These are phyloP conservation scores for Phoma sp. DNA, from an alignment of 2,329 filamentous ascomycete species.

Conservation along the genomic window DNA sequence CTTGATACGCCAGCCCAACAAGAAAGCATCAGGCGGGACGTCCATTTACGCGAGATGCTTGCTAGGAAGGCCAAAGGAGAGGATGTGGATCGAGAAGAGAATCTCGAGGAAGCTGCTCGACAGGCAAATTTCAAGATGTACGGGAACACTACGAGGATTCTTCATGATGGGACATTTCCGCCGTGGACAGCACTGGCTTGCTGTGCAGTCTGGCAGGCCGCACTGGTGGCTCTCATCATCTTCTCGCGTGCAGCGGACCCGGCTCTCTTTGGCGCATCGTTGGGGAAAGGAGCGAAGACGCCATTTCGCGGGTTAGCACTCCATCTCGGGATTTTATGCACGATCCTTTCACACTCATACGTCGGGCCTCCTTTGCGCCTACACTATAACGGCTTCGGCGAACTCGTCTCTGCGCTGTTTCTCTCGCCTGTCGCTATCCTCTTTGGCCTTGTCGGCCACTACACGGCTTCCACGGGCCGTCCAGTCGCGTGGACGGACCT, in stretches of 20 bases:
- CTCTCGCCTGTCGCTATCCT: conserved; percentile 9
- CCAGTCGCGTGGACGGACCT: conserved; percentile 6
- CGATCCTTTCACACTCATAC: conserved; percentile 8
- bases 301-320: conserved; percentile 6
- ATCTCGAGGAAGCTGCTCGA: background rate
- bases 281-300: background rate
- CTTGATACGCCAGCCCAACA: conserved; percentile 1
- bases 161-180: conserved; percentile 4
- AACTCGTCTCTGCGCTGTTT: conserved; percentile 10
- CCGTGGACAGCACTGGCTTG: conserved; percentile 4
- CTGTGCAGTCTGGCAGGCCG: background rate
- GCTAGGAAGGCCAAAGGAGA: conserved; percentile 3
- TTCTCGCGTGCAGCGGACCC: conserved; percentile 4
- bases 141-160: conserved; percentile 3
- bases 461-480: conserved; percentile 4
- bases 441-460: conserved; percentile 6
- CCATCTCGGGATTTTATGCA: conserved; percentile 7
- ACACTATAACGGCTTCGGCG: conserved; percentile 7
- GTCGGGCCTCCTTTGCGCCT: conserved; percentile 5
- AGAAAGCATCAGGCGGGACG: conserved; percentile 2
- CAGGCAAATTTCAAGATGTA: conserved; percentile 1
- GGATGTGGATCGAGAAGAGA: background rate
- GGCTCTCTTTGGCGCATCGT: background rate
- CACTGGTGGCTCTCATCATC: background rate
- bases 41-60: conserved; percentile 1